A percentile compares a stretch with the other conserved stretches of the same genome.
phyloP scores from a whole-genome alignment of 1,139 yeast species.

The Geotrichum fermentans region DNA sequence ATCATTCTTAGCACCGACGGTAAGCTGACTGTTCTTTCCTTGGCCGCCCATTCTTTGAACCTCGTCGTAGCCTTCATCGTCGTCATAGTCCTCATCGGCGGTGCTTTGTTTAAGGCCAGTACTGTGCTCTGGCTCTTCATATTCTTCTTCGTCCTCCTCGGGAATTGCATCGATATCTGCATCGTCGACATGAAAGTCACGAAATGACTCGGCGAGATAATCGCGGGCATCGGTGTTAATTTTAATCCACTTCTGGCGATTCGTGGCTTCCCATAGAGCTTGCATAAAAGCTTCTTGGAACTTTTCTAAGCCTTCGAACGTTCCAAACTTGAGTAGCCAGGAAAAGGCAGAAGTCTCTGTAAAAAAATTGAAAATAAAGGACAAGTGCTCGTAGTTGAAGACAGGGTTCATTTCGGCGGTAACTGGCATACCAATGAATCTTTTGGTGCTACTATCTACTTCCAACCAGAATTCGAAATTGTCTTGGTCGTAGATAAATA shows the following conservation, averaged over 20 bases:
- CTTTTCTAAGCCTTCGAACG: conserved; percentile 40
- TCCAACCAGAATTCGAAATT: conserved; percentile 53
- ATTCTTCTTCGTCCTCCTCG: conserved; percentile 33
- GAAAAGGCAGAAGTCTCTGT: conserved; percentile 47
- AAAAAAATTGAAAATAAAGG: conserved; percentile 57
- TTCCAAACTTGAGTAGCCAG: conserved; percentile 56
- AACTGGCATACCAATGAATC: conserved; percentile 45
- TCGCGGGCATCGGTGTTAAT: conserved; percentile 44
- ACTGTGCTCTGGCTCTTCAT: conserved; percentile 25
- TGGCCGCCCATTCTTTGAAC: conserved; percentile 34
- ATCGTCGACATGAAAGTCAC: conserved; percentile 38
- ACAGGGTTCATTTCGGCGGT: conserved; percentile 56
- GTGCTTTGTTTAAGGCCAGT: conserved; percentile 21
- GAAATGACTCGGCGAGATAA: conserved; percentile 49
- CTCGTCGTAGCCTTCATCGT: conserved; percentile 36
- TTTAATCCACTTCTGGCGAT: conserved; percentile 49
- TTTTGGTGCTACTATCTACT: conserved; percentile 35
- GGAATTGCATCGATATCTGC: conserved; percentile 40
- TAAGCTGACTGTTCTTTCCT: conserved; percentile 55
- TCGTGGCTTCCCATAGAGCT: conserved; percentile 58
- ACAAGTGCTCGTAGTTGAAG: conserved; percentile 50
- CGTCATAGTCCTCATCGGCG: conserved; percentile 32
- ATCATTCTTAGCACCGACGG: conserved; percentile 65
- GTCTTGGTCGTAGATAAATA: conserved; percentile 46
- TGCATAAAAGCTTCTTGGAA: conserved; percentile 54